These are phyloP conservation scores for Uronychia binucleata DNA, from an alignment of 73 alveolate genomes.

Conservation along the genomic window DNA sequence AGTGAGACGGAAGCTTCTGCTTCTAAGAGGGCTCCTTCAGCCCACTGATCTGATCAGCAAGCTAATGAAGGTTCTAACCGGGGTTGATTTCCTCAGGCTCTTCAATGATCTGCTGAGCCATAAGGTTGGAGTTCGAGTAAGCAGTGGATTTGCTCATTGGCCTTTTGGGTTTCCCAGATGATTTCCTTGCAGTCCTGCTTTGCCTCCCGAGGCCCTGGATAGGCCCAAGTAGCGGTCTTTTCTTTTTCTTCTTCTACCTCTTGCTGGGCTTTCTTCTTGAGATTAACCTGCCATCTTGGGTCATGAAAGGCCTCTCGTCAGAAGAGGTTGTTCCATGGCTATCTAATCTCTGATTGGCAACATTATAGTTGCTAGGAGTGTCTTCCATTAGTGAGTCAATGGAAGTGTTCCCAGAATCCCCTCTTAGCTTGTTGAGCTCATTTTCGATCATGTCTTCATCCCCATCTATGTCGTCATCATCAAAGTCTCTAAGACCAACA, in stretches of 20 bases:
- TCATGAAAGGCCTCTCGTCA: constrained; percentile 11
- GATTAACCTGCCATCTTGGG: constrained; percentile 18
- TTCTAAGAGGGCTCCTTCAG: not conserved
- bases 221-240: not conserved
- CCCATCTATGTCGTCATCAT: constrained; percentile 33
- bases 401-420: constrained; percentile 37
- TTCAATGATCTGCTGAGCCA: not conserved
- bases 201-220: constrained; percentile 60
- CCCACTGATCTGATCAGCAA: constrained; percentile 2
- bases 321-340: constrained; percentile 9
- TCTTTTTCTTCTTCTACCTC: constrained; percentile 6
- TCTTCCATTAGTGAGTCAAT: constrained; percentile 57
- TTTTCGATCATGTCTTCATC: constrained; percentile 42
- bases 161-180: not conserved
- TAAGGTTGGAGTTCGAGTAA: not conserved
- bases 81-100: not conserved
- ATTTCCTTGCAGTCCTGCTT: not conserved
- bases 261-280: not conserved
- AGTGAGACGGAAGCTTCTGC: not conserved
- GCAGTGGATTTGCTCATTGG: not conserved
- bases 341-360: constrained; percentile 45
- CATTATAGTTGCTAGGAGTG: constrained; percentile 60
- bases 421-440: constrained; percentile 22
- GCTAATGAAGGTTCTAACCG: not conserved
- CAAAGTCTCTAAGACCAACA: not conserved